A percentile compares a stretch with the other conserved stretches of the same genome.
phyloP scores from a whole-genome alignment of 208 protist species.

The Leishmania aethiopica region DNA sequence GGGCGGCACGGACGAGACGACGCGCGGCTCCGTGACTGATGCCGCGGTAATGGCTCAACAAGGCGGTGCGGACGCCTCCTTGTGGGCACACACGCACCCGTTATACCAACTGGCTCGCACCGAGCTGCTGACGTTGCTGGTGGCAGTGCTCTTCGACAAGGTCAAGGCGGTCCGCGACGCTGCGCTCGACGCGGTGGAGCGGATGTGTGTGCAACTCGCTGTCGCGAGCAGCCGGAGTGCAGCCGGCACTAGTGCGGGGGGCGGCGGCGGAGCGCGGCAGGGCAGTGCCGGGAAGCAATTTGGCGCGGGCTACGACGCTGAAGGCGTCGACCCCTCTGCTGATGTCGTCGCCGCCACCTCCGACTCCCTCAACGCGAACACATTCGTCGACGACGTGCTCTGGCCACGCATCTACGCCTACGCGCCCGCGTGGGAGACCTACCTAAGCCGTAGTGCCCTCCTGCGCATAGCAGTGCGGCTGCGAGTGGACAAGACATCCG shows the following conservation, averaged over 20 bases:
- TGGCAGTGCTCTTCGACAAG: conserved; percentile 81
- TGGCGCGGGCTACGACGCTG: background rate
- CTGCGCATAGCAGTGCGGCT: conserved; percentile 72
- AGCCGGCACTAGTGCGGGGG: background rate
- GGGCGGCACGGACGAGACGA: background rate
- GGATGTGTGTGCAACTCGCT: conserved; percentile 41
- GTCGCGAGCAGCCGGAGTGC: conserved; percentile 10
- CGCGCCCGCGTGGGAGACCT: conserved; percentile 66
- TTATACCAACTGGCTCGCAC: conserved; percentile 64
- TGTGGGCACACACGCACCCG: conserved; percentile 37
- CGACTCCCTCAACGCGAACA: conserved; percentile 14
- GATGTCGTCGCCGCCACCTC: background rate
- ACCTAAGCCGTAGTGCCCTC: conserved; percentile 71
- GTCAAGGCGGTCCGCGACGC: conserved; percentile 73
- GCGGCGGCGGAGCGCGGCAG: background rate
- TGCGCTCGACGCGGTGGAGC: conserved; percentile 54
- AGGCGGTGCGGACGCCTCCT: background rate
- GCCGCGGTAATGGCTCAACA: background rate
- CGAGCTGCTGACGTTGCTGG: conserved; percentile 69
- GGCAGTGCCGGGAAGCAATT: background rate
- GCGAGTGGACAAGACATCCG: conserved; percentile 64
- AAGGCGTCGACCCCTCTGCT: background rate
- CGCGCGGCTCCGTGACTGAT: background rate
- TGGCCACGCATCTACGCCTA: conserved; percentile 71
- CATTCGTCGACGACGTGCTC: conserved; percentile 71